A percentile compares a stretch with the other conserved stretches of the same genome.
phyloP scores from a whole-genome alignment of 768 basidiomycete genomes.

The Russula abietina region DNA sequence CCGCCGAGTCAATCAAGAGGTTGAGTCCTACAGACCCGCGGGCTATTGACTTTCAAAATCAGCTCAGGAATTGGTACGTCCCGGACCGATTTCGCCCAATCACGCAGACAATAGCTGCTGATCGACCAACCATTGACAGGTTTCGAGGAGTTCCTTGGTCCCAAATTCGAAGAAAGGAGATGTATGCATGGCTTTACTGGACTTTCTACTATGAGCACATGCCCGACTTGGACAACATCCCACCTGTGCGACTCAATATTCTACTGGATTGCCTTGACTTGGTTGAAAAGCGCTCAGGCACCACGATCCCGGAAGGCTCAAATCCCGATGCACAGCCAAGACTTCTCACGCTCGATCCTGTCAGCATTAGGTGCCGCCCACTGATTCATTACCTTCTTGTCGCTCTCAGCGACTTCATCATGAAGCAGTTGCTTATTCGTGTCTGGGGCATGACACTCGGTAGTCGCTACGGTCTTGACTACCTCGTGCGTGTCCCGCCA shows the following conservation, averaged over 20 bases:
- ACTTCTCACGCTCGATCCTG: constrained; percentile 71
- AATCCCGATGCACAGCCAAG: constrained; percentile 49
- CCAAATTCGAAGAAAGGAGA: constrained; percentile 53
- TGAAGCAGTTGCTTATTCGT: constrained; percentile 42
- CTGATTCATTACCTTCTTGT: constrained; percentile 55
- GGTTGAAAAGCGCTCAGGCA: constrained; percentile 69
- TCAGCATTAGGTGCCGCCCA: constrained; percentile 65
- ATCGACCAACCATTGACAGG: constrained; percentile 39
- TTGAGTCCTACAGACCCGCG: constrained; percentile 62
- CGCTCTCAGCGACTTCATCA: constrained; percentile 41
- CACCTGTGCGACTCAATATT: constrained; percentile 41
- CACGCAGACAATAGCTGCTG: not conserved
- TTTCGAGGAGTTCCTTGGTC: constrained; percentile 75
- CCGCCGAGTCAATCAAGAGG: constrained; percentile 50
- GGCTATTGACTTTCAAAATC: constrained; percentile 66
- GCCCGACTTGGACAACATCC: constrained; percentile 44
- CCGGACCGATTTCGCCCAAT: not conserved
- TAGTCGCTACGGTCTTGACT: constrained; percentile 66
- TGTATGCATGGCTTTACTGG: constrained; percentile 80
- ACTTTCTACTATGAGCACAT: constrained; percentile 66
- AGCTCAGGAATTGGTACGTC: constrained; percentile 50
- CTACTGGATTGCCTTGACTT: constrained; percentile 57
- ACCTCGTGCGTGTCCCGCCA: constrained; percentile 64
- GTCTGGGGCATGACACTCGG: constrained; percentile 41
- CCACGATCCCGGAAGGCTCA: constrained; percentile 53